Evolutionary conservation across 495 filamentous ascomycete species (phyloP).

Genomic region (Penicillium diatomitis): DNA sequence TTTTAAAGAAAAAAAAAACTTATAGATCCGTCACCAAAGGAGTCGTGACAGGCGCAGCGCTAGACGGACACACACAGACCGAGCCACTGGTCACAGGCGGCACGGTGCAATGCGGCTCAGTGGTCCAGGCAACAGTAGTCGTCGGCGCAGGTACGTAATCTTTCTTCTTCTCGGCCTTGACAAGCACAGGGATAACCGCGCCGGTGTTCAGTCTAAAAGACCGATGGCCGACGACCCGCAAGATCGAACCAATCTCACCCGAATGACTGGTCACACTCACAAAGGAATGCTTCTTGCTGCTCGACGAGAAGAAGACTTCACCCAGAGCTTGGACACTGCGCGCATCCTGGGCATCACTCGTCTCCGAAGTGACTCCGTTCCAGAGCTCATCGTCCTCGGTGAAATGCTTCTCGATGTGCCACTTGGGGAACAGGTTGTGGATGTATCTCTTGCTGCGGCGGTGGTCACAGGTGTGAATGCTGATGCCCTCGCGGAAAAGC

Average conservation of each 20-base stretch:
- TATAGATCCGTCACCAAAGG: constrained; percentile 16
- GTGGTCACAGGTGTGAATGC: constrained; percentile 73
- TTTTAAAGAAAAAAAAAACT: background rate
- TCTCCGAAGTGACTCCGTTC: constrained; percentile 47
- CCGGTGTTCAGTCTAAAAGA: constrained; percentile 54
- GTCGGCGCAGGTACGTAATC: constrained; percentile 8
- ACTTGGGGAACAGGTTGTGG: constrained; percentile 44
- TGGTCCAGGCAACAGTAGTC: constrained; percentile 29
- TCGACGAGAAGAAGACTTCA: constrained; percentile 44
- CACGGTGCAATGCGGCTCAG: constrained; percentile 40
- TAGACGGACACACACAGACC: constrained; percentile 38
- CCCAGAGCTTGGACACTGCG: constrained; percentile 49
- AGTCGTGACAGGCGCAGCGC: constrained; percentile 31
- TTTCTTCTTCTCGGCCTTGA: constrained; percentile 41
- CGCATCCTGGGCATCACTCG: constrained; percentile 42
- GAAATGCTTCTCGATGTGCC: constrained; percentile 54
- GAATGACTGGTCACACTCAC: constrained; percentile 63
- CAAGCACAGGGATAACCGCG: constrained; percentile 60
- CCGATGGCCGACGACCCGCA: constrained; percentile 53
- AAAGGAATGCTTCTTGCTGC: constrained; percentile 37
- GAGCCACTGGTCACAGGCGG: constrained; percentile 40
- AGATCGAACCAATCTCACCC: constrained; percentile 50
- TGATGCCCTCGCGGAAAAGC: constrained; percentile 60
- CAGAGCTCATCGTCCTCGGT: constrained; percentile 53
- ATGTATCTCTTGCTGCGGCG: constrained; percentile 52